Percentiles rank a stretch among this genome's conserved stretches.
phyloP scores from a whole-genome alignment of 306 rosid genomes.

The Fagus crenata region DNA sequence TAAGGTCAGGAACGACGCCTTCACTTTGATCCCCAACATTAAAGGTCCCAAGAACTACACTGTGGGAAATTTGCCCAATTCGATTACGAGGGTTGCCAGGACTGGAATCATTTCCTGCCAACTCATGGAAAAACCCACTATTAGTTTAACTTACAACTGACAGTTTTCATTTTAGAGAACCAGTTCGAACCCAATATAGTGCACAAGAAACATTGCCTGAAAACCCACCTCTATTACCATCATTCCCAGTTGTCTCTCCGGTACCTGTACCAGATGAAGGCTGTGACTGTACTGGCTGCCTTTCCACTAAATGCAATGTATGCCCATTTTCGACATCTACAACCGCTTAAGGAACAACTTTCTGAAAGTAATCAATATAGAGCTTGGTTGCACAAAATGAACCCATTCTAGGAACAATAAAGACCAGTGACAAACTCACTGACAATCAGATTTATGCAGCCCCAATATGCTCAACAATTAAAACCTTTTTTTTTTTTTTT shows the following conservation, averaged over 20 bases:
- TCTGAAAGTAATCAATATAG: conserved; percentile 18
- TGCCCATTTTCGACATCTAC: conserved; percentile 92
- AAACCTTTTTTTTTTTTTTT: too few relatives aligned
- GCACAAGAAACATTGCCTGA: conserved; percentile 14
- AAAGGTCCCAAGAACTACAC: conserved; percentile 93
- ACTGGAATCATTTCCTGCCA: conserved; percentile 61
- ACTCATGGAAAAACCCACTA: conserved; percentile 22
- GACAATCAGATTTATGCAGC: not conserved
- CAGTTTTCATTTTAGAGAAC: conserved; percentile 7
- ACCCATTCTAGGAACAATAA: conserved; percentile 7
- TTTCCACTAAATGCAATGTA: conserved; percentile 91
- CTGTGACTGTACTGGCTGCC: conserved; percentile 75
- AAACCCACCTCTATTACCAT: conserved; percentile 42
- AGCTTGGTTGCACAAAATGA: not conserved
- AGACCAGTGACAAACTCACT: not conserved
- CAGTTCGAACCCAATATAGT: not conserved
- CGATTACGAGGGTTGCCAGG: conserved; percentile 66
- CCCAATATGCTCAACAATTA: not conserved
- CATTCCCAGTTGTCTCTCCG: conserved; percentile 51
- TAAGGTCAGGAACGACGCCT: conserved; percentile 74
- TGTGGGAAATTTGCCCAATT: conserved; percentile 88
- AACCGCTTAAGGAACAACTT: conserved; percentile 50
- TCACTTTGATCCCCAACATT: conserved; percentile 95
- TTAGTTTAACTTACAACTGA: conserved; percentile 16
- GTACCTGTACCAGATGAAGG: conserved; percentile 48